Evolutionary conservation across 495 filamentous ascomycete species (phyloP).

Genomic region (Talaromyces nanjingensis): DNA sequence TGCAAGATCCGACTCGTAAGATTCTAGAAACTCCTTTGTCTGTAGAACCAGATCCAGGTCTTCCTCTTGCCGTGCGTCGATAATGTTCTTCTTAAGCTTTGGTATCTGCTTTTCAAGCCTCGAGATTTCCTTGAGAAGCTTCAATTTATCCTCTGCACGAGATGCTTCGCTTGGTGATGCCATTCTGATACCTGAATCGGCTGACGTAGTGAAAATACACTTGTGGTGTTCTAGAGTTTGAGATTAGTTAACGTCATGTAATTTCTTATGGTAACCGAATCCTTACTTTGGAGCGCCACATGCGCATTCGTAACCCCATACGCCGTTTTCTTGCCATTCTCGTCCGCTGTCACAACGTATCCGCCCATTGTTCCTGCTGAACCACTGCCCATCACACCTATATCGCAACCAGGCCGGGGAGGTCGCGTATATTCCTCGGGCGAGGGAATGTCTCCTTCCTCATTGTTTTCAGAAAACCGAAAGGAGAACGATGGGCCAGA

Average conservation of each 20-base stretch:
- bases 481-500: neutral
- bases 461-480: no score
- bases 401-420: neutral
- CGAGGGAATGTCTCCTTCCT: neutral
- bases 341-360: neutral
- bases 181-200: neutral
- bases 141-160: neutral
- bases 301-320: constrained; percentile 4
- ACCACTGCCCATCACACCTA: neutral
- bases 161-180: neutral
- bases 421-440: neutral
- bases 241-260: neutral
- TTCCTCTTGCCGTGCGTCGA: neutral
- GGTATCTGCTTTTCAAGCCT: neutral
- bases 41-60: no score
- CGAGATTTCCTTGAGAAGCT: neutral
- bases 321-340: neutral
- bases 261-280: neutral
- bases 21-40: no score
- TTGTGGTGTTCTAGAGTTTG: neutral
- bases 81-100: neutral
- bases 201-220: neutral
- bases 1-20: no score
- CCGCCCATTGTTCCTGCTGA: constrained; percentile 1
- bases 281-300: constrained; percentile 1